Percentiles rank a stretch among this genome's conserved stretches.
phyloP scores from a whole-genome alignment of 345 rosid species.

The Rhodamnia argentea region DNA sequence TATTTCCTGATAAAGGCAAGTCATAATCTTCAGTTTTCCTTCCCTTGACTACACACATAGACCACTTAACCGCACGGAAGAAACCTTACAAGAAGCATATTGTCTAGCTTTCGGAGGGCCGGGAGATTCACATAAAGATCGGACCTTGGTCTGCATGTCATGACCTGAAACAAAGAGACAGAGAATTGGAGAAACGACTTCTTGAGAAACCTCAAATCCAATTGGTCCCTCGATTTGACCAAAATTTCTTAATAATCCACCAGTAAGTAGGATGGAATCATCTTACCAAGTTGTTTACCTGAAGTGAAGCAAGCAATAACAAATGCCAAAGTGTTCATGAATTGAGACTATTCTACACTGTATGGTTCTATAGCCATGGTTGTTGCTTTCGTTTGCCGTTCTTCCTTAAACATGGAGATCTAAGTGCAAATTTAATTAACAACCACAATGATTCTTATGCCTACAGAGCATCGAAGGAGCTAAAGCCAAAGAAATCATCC shows the following conservation, averaged over 20 bases:
- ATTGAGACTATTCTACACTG: not conserved
- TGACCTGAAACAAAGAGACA: constrained; percentile 44
- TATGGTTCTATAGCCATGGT: not conserved
- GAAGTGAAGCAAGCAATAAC: not conserved
- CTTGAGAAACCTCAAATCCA: not conserved
- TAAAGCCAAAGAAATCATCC: not conserved
- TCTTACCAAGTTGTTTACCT: not conserved
- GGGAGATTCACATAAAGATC: constrained; percentile 92
- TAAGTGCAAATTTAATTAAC: not conserved
- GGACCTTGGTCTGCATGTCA: constrained; percentile 89
- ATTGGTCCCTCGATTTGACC: not conserved
- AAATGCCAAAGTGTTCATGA: not conserved
- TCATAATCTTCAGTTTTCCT: not conserved
- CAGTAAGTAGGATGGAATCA: not conserved
- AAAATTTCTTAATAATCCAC: not conserved
- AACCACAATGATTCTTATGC: not conserved
- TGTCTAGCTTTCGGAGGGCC: constrained; percentile 84
- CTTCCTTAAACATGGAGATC: not conserved
- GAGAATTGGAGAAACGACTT: not conserved
- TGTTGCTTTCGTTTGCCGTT: not conserved
- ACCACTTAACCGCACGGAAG: not conserved
- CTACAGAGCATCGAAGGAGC: not conserved
- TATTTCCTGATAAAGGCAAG: constrained; percentile 52
- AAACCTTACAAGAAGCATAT: constrained; percentile 86
- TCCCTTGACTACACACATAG: not conserved